Evolutionary conservation across 495 filamentous ascomycete species (phyloP).

Genomic region (Xylaria palmicola): DNA sequence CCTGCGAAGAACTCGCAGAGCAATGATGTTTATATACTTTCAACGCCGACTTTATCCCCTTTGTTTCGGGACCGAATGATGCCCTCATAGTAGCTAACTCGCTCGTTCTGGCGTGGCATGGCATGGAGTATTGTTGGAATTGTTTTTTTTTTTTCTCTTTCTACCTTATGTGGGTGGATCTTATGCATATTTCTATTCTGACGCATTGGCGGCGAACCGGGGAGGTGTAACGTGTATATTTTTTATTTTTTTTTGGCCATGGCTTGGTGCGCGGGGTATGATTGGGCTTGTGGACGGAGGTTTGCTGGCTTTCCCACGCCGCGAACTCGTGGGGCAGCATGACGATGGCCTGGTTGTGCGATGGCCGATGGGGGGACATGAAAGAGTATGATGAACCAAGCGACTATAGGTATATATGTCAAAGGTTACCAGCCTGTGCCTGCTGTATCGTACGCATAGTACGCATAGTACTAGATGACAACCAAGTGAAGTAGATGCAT

Average conservation of each 20-base stretch:
- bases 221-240: conserved; percentile 10
- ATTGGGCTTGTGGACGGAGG: not conserved
- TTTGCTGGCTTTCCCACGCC: not conserved
- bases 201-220: conserved; percentile 27
- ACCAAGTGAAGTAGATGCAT: conserved; percentile 17
- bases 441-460: conserved; percentile 29
- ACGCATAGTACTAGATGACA: conserved; percentile 23
- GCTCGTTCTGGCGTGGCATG: conserved; percentile 18
- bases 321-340: not conserved
- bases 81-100: conserved; percentile 11
- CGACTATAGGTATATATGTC: conserved; percentile 15
- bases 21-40: conserved; percentile 27
- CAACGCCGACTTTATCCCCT: conserved; percentile 1
- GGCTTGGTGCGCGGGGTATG: not conserved
- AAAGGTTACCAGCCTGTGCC: conserved; percentile 20
- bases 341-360: not conserved
- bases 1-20: conserved; percentile 20
- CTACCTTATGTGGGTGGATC: conserved; percentile 10
- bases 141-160: conserved; percentile 20
- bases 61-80: conserved; percentile 5
- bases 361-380: not conserved
- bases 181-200: conserved; percentile 7
- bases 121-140: conserved; percentile 23
- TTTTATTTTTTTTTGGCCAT: not conserved
- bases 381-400: conserved; percentile 9